Percentiles rank a stretch among this genome's conserved stretches.
phyloP scores from a whole-genome alignment of 257 asterid species.

The Echites panduratus region DNA sequence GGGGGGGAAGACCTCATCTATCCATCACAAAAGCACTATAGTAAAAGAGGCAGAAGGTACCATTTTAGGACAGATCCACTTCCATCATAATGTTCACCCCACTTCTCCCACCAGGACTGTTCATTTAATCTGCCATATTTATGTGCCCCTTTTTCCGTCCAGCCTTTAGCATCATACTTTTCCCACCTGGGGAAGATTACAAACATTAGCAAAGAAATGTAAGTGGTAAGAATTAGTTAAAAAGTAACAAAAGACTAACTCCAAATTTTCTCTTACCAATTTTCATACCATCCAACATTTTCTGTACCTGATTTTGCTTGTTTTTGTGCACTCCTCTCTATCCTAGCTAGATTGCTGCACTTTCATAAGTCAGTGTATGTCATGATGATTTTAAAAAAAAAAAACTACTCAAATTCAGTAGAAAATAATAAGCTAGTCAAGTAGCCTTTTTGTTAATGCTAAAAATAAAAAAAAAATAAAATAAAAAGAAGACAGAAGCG shows the following conservation, averaged over 20 bases:
- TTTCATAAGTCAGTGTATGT: conserved; percentile 16
- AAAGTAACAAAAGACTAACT: background rate
- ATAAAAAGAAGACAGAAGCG: conserved; percentile 4
- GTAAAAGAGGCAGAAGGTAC: conserved; percentile 30
- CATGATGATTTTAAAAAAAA: background rate
- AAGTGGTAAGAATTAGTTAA: background rate
- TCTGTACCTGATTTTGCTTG: conserved; percentile 96
- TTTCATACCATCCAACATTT: conserved; percentile 97
- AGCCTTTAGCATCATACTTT: conserved; percentile 96
- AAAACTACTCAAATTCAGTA: background rate
- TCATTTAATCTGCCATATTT: conserved; percentile 93
- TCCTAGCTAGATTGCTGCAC: conserved; percentile 91
- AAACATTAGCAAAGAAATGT: background rate
- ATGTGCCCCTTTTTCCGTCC: conserved; percentile 98
- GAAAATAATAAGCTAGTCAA: background rate
- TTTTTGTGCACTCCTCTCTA: conserved; percentile 98
- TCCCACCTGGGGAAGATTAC: conserved; percentile 66
- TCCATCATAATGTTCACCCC: conserved; percentile 99
- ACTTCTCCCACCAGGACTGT: conserved; percentile 99
- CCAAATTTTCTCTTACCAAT: conserved; percentile 57
- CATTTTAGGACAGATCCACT: conserved; percentile 96
- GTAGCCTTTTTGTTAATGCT: background rate
- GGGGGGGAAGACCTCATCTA: conserved; percentile 7
- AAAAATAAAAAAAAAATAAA: background rate
- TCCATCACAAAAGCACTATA: background rate